Conservation (phyloP, 257 asterid genomes). For the Forsythia suspensa region DNA sequence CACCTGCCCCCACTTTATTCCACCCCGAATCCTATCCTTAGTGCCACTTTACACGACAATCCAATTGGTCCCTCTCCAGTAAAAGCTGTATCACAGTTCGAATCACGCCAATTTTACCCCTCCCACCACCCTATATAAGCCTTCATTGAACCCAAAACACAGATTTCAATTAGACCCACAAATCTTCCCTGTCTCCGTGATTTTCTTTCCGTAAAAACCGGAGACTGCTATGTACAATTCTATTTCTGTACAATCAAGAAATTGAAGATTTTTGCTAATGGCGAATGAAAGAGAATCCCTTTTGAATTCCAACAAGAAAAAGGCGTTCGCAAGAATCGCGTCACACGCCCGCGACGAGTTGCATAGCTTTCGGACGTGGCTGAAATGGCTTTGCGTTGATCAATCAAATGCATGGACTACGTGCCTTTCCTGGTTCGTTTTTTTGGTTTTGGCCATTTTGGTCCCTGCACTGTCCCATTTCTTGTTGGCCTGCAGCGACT, state of each 20-base stretch:
- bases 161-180: slow-evolving; percentile 22
- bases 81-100: background rate
- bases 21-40: background rate
- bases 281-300: slow-evolving; percentile 35
- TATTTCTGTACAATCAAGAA: background rate
- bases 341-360: slow-evolving; percentile 83
- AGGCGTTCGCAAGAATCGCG: slow-evolving; percentile 37
- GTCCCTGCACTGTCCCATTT: slow-evolving; percentile 85
- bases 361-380: slow-evolving; percentile 72
- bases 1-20: background rate
- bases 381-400: slow-evolving; percentile 89
- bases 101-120: background rate
- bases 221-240: background rate
- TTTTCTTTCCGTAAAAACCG: background rate
- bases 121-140: slow-evolving; percentile 2
- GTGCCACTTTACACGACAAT: slow-evolving; percentile 23
- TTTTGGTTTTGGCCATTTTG: slow-evolving; percentile 45
- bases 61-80: slow-evolving; percentile 21
- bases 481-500: slow-evolving; percentile 58
- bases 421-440: slow-evolving; percentile 73
- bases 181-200: background rate
- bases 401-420: slow-evolving; percentile 64
- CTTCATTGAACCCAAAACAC: background rate
- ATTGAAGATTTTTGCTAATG: slow-evolving; percentile 28
- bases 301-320: slow-evolving; percentile 19